Evolutionary conservation across 2,329 filamentous ascomycete genomes (phyloP).

Genomic region (Colletotrichum australisinense): DNA sequence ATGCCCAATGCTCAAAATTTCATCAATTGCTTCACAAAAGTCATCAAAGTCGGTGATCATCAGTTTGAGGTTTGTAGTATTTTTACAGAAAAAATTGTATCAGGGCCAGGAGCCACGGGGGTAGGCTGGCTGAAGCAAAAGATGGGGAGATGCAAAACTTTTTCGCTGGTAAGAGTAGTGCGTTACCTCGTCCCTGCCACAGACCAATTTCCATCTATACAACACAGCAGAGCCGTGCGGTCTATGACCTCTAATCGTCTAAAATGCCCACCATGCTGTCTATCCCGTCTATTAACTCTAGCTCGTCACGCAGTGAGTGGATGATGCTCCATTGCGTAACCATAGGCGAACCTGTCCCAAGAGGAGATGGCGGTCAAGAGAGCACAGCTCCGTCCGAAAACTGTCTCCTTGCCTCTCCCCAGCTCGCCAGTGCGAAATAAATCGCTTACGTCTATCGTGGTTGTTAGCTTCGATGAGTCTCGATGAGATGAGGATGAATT

Average conservation of each 20-base stretch:
- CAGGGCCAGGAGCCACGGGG: constrained; percentile 35
- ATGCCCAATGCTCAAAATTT: background rate
- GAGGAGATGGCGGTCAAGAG: background rate
- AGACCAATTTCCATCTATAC: constrained; percentile 34
- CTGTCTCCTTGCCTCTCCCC: constrained; percentile 16
- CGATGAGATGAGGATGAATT: background rate
- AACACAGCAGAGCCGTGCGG: constrained; percentile 33
- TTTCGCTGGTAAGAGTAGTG: constrained; percentile 30
- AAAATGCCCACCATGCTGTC: constrained; percentile 34
- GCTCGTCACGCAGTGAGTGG: constrained; percentile 19
- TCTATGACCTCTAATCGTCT: constrained; percentile 34
- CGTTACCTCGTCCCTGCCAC: constrained; percentile 22
- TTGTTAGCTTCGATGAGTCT: constrained; percentile 3
- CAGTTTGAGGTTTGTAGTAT: constrained; percentile 36
- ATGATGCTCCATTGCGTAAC: constrained; percentile 18
- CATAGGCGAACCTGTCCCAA: constrained; percentile 32
- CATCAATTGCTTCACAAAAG: background rate
- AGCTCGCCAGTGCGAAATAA: constrained; percentile 33
- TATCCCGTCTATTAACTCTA: constrained; percentile 35
- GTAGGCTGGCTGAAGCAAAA: constrained; percentile 13
- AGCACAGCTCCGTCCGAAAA: constrained; percentile 28
- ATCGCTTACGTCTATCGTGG: constrained; percentile 33
- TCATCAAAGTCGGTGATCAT: background rate
- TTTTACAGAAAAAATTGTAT: constrained; percentile 36
- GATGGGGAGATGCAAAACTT: constrained; percentile 25